A percentile compares a stretch with the other conserved stretches of the same genome.
These are phyloP conservation scores for Strobilomyces confusus DNA, from an alignment of 768 basidiomycete genomes.

Conservation along the genomic window DNA sequence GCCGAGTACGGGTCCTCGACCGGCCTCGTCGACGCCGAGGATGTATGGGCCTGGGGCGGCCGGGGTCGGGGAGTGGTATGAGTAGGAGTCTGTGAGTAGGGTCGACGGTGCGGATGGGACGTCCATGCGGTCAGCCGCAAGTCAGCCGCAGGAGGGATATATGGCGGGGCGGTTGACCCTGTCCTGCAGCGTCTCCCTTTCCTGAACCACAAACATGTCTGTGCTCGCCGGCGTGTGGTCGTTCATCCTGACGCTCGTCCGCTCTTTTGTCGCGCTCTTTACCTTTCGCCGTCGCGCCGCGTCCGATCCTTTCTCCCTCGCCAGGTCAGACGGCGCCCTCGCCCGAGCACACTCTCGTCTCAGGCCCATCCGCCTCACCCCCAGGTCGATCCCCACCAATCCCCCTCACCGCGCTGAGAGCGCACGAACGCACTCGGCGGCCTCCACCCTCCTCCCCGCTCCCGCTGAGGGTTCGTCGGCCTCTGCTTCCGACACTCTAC, in stretches of 20 bases:
- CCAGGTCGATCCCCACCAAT: constrained; percentile 3
- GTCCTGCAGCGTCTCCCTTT: not conserved
- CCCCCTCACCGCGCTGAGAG: constrained; percentile 1
- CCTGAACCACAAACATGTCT: constrained; percentile 9
- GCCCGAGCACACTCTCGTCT: constrained; percentile 13
- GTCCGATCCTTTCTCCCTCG: constrained; percentile 8
- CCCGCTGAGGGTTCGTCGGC: not conserved
- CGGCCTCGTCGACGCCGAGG: constrained; percentile 98
- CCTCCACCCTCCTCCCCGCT: constrained; percentile 10
- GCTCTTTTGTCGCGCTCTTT: constrained; percentile 23
- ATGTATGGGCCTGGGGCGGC: constrained; percentile 78
- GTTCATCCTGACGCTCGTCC: constrained; percentile 27
- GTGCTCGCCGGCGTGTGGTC: constrained; percentile 23
- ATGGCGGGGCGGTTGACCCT: not conserved
- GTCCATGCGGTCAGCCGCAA: not conserved
- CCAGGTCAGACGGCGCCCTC: constrained; percentile 8
- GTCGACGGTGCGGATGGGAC: not conserved
- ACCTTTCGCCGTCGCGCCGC: constrained; percentile 13
- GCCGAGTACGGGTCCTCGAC: constrained; percentile 91
- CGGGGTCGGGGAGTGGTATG: constrained; percentile 70
- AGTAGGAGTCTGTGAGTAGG: constrained; percentile 65
- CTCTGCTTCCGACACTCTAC: not conserved
- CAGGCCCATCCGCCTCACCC: constrained; percentile 21
- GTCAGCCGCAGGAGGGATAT: constrained; percentile 15
- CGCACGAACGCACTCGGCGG: constrained; percentile 7